Base-by-base conservation (phyloP, 352 stramenopile genomes). In the Pythium monospermum region DNA sequence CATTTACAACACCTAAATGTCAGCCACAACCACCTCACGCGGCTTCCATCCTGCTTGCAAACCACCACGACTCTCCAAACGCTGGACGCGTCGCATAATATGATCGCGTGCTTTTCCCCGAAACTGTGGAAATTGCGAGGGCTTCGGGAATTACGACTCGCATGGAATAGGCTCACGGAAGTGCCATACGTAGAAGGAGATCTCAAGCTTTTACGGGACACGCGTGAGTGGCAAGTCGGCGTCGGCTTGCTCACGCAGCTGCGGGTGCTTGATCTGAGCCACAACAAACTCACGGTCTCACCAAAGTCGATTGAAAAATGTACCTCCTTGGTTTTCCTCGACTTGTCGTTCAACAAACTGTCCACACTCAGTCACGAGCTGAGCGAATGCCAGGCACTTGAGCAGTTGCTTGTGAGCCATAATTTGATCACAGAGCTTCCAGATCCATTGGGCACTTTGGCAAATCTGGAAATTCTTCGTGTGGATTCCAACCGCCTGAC, bases 121-220 rank as follows among this genome's bases (percentile, higher is more conserved):
- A 71, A 70, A 23, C 49, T 90, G 3, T 90, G 79, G 79, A 90
- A 87, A 32, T 61, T 90, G 11, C 59, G 64, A 1, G 53, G 54
- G 10, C 62, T 90, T 38, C 52, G 53, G 1, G 23, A 74, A 18
- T 45, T 90, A 1, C 65, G 85, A 35, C 63, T 90, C 28, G 79
- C 70, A 27, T 57, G 73, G 46, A 90, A 87, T 37, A 32, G 27
- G 12, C 57, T 90, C 2, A 50, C 59, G 22, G 65, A 83, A 38
- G 40, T 89, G 16, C 75, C 78, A 33, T 88, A 69, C 48, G 58
- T 86, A 12, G 77, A 86, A 59, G 77, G 77, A 25, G 73, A 89
- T 44, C 51, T 89, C 35, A 81, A 83, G 52, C 49, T 89, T 15
- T 41, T 89, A 50, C 72, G 77, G 33, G 78, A 89, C 50, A 89